Base-by-base conservation (phyloP, 805 yeast species). In the Ogataea wickerhamii region DNA sequence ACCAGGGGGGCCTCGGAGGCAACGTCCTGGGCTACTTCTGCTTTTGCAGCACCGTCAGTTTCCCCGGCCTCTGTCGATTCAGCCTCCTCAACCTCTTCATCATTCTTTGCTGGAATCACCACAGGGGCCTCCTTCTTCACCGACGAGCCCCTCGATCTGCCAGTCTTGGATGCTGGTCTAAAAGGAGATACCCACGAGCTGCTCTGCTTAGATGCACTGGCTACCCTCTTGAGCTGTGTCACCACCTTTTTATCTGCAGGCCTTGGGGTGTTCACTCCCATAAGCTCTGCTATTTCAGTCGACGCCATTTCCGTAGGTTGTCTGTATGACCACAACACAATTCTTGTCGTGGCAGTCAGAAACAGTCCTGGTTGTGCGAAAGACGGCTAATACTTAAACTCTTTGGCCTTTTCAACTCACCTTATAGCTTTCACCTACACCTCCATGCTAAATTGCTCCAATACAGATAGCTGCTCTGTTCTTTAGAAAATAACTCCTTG, bases 181-280 rank as follows among this genome's bases (percentile, higher is more conserved):
- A 57, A 57, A 2, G 62, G 62, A n/a, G 62, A 57, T 5, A 53
- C 50, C 59, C 59, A 57, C 2, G 28, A 23, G 20, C 42, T 41
- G n/a, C 47, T 12, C 16, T 42, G 46, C 29, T 43, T 51, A 22
- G 47, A 34, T 4, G 29, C 32, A 32, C 40, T 28, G 8, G 52
- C 49, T 28, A 51, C 49, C 27, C 49, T 45, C 25, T 44, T 43
- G 43, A 51, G 36, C 41, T 49, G 54, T 10, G 53, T 47, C 29
- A 44, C 48, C 23, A 30, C 32, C 19, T 41, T 40, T 17, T 33
- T 39, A 18, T 36, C 34, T 22, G 31, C 36, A 21, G 48, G 37
- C 34, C 32, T 33, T 10, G 42, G 28, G 4, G 42, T 21, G 21
- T 37, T 18, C 20, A 43, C 38, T 16, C 37, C 32, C 45, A 49